These are phyloP conservation scores for Plantago coronopus DNA, from an alignment of 305 asterid species.

Conservation along the genomic window DNA sequence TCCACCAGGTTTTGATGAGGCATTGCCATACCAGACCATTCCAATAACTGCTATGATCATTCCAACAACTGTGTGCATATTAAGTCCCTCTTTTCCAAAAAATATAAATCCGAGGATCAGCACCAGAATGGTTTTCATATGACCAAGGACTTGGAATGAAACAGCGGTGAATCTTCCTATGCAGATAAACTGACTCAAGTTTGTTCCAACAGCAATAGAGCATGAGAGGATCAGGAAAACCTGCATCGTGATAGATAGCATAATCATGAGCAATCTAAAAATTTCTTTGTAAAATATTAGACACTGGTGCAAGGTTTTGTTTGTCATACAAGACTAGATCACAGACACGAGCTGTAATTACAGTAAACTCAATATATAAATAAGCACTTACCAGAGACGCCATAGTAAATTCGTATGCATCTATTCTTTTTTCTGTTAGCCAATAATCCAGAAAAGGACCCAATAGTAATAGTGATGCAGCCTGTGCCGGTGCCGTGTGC, in stretches of 20 bases:
- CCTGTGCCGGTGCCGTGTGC: slow-evolving; percentile 88
- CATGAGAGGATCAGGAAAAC: slow-evolving; percentile 57
- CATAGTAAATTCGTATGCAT: slow-evolving; percentile 41
- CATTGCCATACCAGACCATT: slow-evolving; percentile 84
- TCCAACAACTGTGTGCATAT: slow-evolving; percentile 67
- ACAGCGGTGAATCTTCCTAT: slow-evolving; percentile 89
- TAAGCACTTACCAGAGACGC: slow-evolving; percentile 53
- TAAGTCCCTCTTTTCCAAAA: slow-evolving; percentile 75
- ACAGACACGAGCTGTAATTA: slow-evolving; percentile 12
- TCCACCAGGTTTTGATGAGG: slow-evolving; percentile 87
- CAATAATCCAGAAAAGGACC: slow-evolving; percentile 84
- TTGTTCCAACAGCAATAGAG: slow-evolving; percentile 77
- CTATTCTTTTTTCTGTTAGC: slow-evolving; percentile 74
- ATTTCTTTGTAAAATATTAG: no score
- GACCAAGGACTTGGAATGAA: slow-evolving; percentile 83
- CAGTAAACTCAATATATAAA: slow-evolving; percentile 5
- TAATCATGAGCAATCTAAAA: neutral
- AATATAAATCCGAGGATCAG: slow-evolving; percentile 66
- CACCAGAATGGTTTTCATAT: slow-evolving; percentile 80
- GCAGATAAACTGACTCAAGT: slow-evolving; percentile 88
- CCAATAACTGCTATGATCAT: slow-evolving; percentile 79
- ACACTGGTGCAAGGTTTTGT: no score
- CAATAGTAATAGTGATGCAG: slow-evolving; percentile 56
- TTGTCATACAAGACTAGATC: no score
- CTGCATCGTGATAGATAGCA: slow-evolving; percentile 31